These are phyloP conservation scores for Lasiosphaeria hispida DNA, from an alignment of 495 filamentous ascomycete species.

Conservation along the genomic window DNA sequence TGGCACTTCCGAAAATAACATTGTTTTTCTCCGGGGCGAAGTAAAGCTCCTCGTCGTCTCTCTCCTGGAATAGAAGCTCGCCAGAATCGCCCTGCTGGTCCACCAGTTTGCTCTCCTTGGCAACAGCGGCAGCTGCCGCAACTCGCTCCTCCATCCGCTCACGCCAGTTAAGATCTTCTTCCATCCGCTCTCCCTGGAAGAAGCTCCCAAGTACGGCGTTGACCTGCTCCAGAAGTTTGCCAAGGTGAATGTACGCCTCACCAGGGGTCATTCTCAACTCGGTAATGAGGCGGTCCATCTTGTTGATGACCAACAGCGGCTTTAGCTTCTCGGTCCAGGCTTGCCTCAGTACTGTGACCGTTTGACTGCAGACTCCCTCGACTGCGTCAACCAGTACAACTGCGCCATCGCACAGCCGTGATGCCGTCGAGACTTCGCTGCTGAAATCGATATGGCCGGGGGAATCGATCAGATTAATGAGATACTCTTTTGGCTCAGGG, in stretches of 20 bases:
- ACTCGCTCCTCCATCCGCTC: constrained; percentile 86
- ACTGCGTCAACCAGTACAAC: constrained; percentile 97
- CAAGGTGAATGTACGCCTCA: constrained; percentile 90
- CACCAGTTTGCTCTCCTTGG: constrained; percentile 46
- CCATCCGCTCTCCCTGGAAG: constrained; percentile 97
- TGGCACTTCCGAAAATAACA: constrained; percentile 96
- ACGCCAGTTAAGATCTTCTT: constrained; percentile 95
- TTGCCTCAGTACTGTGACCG: constrained; percentile 92
- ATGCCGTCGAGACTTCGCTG: constrained; percentile 95
- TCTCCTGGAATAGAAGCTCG: constrained; percentile 77
- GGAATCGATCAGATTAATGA: constrained; percentile 98
- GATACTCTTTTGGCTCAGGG: constrained; percentile 77
- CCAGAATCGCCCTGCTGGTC: constrained; percentile 51
- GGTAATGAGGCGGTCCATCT: constrained; percentile 90
- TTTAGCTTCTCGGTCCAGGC: constrained; percentile 95
- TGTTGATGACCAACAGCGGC: constrained; percentile 94
- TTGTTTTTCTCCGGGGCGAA: constrained; percentile 98
- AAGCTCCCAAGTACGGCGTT: constrained; percentile 98
- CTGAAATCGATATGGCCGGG: constrained; percentile 99
- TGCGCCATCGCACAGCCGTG: constrained; percentile 90
- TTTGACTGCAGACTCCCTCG: constrained; percentile 97
- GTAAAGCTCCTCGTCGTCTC: constrained; percentile 95
- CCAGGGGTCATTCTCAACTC: constrained; percentile 88
- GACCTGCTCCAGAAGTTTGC: constrained; percentile 86
- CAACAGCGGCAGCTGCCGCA: constrained; percentile 48